Evolutionary conservation across 148 eudicot genomes (phyloP).

Genomic region (Selenicereus undatus): DNA sequence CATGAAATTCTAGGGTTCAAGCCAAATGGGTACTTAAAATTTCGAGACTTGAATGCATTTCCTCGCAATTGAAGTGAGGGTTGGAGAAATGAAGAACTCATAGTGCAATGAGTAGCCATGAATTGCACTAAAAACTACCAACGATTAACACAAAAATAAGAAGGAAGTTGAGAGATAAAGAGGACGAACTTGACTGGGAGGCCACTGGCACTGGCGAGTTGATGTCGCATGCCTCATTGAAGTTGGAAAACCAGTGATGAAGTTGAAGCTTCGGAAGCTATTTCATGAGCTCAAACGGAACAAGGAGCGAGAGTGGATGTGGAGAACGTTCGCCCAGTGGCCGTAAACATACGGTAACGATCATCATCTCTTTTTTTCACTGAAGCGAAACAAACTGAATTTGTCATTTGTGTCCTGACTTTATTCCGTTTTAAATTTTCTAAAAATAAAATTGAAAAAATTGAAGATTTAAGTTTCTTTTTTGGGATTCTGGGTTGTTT

Average conservation of each 20-base stretch:
- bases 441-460: no score
- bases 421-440: no score
- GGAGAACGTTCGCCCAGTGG: background rate
- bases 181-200: slow-evolving; percentile 22
- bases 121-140: background rate
- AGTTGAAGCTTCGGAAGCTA: background rate
- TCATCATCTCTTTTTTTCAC: no score
- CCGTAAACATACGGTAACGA: no score
- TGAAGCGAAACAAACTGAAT: no score
- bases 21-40: slow-evolving; percentile 15
- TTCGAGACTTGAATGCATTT: slow-evolving; percentile 29
- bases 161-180: slow-evolving; percentile 9
- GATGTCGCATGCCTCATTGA: slow-evolving; percentile 4
- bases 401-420: no score
- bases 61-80: slow-evolving; percentile 31
- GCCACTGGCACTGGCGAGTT: background rate
- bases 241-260: background rate
- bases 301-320: background rate
- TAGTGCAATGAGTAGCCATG: slow-evolving; percentile 44
- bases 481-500: no score
- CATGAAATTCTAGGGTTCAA: slow-evolving; percentile 33
- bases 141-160: background rate
- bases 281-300: slow-evolving; percentile 1
- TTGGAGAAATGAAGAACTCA: slow-evolving; percentile 35
- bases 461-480: no score